A percentile compares a stretch with the other conserved stretches of the same genome.
These are phyloP conservation scores for Haplosporangium sp. DNA, from an alignment of 371 early-diverging fungal genomes.

Conservation along the genomic window DNA sequence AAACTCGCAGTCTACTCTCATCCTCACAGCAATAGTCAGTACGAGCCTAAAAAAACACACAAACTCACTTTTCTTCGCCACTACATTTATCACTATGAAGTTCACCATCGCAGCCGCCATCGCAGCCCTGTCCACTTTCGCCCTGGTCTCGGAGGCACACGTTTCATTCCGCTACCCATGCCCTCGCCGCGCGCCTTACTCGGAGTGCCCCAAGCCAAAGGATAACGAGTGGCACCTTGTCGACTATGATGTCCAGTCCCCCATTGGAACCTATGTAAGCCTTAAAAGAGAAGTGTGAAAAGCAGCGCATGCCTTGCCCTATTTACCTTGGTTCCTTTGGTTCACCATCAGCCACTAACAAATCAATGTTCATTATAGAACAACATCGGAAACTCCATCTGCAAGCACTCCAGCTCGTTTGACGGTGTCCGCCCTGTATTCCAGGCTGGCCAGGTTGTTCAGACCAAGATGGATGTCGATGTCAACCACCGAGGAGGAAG, in stretches of 20 bases:
- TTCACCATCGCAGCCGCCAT: conserved; percentile 13
- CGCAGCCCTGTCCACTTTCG: conserved; percentile 37
- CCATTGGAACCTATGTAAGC: conserved; percentile 45
- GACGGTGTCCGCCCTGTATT: conserved; percentile 48
- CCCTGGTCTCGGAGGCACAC: conserved; percentile 43
- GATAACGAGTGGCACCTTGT: conserved; percentile 35
- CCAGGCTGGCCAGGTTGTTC: conserved; percentile 39
- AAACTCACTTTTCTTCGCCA: background rate
- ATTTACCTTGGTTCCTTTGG: too few species aligned
- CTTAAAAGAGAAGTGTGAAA: background rate
- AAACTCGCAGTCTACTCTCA: too few species aligned
- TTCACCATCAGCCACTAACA: too few species aligned
- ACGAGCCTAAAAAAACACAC: background rate
- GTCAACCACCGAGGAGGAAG: conserved; percentile 49
- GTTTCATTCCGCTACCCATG: conserved; percentile 55
- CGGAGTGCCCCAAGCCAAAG: conserved; percentile 42
- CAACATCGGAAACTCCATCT: conserved; percentile 33
- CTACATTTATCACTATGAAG: conserved; percentile 29
- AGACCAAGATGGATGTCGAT: conserved; percentile 46
- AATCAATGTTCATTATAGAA: conserved; percentile 9
- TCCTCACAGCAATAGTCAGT: too few species aligned
- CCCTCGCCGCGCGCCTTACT: conserved; percentile 47
- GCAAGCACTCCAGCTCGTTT: conserved; percentile 48
- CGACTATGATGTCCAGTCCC: conserved; percentile 50
- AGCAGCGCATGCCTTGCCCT: background rate